Percentiles rank a stretch among this genome's conserved stretches.
Conservation (phyloP, 495 filamentous ascomycete species). For the Xylaria telfairii region DNA sequence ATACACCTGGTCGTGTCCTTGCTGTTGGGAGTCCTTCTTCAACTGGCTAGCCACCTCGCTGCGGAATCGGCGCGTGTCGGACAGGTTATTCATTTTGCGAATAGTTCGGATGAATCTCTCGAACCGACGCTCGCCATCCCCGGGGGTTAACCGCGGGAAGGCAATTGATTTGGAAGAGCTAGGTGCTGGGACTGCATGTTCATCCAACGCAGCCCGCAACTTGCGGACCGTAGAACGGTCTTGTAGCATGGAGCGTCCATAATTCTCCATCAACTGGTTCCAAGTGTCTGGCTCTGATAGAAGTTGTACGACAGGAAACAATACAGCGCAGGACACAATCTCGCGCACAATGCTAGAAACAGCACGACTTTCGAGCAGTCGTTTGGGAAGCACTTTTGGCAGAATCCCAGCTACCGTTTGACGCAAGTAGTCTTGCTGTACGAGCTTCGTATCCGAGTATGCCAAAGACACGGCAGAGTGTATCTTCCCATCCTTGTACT, state of each 20-base stretch:
- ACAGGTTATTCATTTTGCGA: constrained; percentile 86
- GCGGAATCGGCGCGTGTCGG: constrained; percentile 88
- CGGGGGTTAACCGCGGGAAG: constrained; percentile 66
- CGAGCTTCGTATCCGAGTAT: constrained; percentile 78
- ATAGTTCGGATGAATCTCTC: constrained; percentile 93
- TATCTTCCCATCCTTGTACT: constrained; percentile 87
- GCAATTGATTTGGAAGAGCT: constrained; percentile 65
- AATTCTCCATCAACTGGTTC: constrained; percentile 94
- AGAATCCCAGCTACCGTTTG: constrained; percentile 71
- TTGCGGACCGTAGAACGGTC: constrained; percentile 96
- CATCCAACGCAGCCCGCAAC: constrained; percentile 89
- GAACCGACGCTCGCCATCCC: constrained; percentile 88
- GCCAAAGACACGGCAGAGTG: constrained; percentile 87
- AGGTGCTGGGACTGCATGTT: constrained; percentile 87
- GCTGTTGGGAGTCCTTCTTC: constrained; percentile 79
- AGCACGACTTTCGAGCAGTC: constrained; percentile 75
- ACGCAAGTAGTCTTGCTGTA: constrained; percentile 87
- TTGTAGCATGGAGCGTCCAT: constrained; percentile 84
- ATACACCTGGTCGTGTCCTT: constrained; percentile 82
- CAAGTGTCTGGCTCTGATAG: constrained; percentile 91
- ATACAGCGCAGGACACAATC: constrained; percentile 78
- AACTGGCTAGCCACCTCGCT: constrained; percentile 93
- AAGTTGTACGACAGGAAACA: constrained; percentile 72
- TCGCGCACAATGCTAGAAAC: constrained; percentile 84
- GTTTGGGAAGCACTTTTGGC: constrained; percentile 75